These are phyloP conservation scores for Vaccinium myrtillus DNA, from an alignment of 148 eudicot species.

Conservation along the genomic window DNA sequence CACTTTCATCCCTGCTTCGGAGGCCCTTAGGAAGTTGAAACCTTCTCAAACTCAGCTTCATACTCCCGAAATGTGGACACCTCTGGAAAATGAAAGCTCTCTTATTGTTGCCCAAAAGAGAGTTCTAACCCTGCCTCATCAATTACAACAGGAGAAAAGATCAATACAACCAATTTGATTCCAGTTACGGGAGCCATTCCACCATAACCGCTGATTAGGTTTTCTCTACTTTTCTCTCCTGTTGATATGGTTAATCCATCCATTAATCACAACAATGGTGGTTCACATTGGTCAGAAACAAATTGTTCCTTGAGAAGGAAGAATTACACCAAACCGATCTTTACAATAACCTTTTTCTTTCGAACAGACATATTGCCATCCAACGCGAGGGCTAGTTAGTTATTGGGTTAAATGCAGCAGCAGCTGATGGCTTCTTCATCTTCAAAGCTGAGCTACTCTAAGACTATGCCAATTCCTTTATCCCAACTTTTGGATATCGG, in stretches of 20 bases:
- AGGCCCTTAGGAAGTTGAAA: too few relatives aligned
- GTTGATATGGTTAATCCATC: neutral
- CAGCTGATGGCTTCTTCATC: neutral
- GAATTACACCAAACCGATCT: neutral
- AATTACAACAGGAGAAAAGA: neutral
- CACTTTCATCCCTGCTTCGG: too few relatives aligned
- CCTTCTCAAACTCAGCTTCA: too few relatives aligned
- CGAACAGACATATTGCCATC: neutral
- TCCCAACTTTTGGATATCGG: neutral
- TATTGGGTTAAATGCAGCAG: neutral
- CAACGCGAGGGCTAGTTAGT: neutral
- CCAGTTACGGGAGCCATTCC: neutral
- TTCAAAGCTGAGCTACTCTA: neutral
- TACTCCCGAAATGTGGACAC: too few relatives aligned
- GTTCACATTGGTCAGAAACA: neutral
- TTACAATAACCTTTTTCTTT: neutral
- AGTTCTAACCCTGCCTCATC: conserved; percentile 7
- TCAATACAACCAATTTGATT: neutral
- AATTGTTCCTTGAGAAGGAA: neutral
- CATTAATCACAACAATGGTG: neutral
- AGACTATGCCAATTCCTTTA: neutral
- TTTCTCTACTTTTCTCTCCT: neutral
- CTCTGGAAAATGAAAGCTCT: neutral
- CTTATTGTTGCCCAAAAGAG: neutral
- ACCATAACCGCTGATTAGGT: neutral